Evolutionary conservation across 441 rosid genomes (phyloP).

Genomic region (Croton setiger): DNA sequence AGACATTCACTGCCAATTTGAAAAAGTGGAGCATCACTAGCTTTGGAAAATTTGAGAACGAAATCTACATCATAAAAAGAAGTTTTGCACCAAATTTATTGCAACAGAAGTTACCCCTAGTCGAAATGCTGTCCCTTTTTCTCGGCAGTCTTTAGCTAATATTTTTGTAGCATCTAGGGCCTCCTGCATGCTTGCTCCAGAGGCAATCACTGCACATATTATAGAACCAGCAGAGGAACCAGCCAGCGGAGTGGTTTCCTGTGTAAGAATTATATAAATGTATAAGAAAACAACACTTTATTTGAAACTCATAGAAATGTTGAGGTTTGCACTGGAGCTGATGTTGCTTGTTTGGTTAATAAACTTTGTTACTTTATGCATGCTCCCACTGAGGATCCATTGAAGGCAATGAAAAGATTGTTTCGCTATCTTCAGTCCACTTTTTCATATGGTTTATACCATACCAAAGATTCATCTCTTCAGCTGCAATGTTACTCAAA

Average conservation of each 20-base stretch:
- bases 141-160: slow-evolving; percentile 75
- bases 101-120: slow-evolving; percentile 90
- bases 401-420: too few relatives aligned
- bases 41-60: background rate
- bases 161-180: slow-evolving; percentile 67
- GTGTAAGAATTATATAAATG: slow-evolving; percentile 15
- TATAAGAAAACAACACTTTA: background rate
- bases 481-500: too few relatives aligned
- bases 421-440: too few relatives aligned
- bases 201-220: slow-evolving; percentile 79
- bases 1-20: background rate
- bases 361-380: too few relatives aligned
- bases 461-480: too few relatives aligned
- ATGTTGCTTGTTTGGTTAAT: too few relatives aligned
- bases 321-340: too few relatives aligned
- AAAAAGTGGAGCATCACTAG: background rate
- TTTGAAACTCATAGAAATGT: background rate
- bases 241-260: slow-evolving; percentile 92
- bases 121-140: slow-evolving; percentile 87
- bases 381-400: too few relatives aligned
- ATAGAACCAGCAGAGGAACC: slow-evolving; percentile 97
- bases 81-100: background rate
- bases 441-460: too few relatives aligned
- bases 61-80: background rate
- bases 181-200: slow-evolving; percentile 79